phyloP scores from a whole-genome alignment of 1,284 basidiomycete genomes.

The Irpex rosettiformis region DNA sequence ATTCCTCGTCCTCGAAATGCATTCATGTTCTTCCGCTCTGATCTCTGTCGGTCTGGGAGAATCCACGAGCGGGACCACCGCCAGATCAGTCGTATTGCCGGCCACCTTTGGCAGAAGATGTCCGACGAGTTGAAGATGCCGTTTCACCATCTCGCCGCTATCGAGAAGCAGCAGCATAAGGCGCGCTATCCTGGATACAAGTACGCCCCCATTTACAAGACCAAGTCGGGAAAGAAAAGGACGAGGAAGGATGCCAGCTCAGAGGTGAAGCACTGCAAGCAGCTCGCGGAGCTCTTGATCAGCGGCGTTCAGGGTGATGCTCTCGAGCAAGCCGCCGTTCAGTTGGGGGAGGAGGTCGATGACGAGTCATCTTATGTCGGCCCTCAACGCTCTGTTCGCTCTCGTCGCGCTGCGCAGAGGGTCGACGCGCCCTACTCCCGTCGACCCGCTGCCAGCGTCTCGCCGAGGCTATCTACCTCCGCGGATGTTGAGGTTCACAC shows the following conservation, averaged over 20 bases:
- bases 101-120: slow-evolving; percentile 38
- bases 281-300: slow-evolving; percentile 40
- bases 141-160: slow-evolving; percentile 41
- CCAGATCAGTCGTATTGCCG: slow-evolving; percentile 49
- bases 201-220: slow-evolving; percentile 42
- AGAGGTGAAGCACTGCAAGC: slow-evolving; percentile 36
- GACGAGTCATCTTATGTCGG: neutral
- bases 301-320: slow-evolving; percentile 37
- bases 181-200: slow-evolving; percentile 53
- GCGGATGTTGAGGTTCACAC: neutral
- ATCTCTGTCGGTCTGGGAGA: slow-evolving; percentile 41
- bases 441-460: neutral
- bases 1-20: slow-evolving; percentile 80
- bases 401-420: neutral
- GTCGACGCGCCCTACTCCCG: neutral
- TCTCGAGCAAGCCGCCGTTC: slow-evolving; percentile 30
- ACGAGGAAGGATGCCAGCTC: slow-evolving; percentile 29
- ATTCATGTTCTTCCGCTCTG: slow-evolving; percentile 80
- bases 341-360: slow-evolving; percentile 8
- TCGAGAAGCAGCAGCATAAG: slow-evolving; percentile 47
- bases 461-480: neutral
- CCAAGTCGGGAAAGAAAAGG: slow-evolving; percentile 29
- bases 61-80: slow-evolving; percentile 44
- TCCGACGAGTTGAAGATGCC: slow-evolving; percentile 31
- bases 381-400: neutral